Conservation (phyloP, 768 basidiomycete genomes). For the Naganishia onofrii region DNA sequence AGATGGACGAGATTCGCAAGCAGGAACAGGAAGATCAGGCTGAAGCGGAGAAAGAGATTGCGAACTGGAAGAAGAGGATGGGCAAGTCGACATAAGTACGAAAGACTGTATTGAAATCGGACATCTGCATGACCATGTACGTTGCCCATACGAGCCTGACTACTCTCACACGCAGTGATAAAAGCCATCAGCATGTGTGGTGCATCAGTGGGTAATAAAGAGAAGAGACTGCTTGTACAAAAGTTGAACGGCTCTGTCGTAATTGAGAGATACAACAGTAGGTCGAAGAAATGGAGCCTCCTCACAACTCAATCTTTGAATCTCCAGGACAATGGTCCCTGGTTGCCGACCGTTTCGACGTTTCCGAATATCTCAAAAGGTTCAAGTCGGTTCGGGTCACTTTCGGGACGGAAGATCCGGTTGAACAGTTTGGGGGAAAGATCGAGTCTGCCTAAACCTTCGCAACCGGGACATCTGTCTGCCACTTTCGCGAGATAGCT, state of each 20-base stretch:
- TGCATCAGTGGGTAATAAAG: too few species aligned
- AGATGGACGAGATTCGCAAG: background rate
- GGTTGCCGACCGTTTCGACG: background rate
- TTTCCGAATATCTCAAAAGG: background rate
- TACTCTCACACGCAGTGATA: too few species aligned
- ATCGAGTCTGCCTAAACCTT: background rate
- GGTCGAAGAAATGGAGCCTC: background rate
- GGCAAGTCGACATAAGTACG: background rate
- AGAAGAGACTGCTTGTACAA: too few species aligned
- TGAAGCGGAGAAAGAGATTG: conserved; percentile 8
- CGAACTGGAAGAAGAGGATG: conserved; percentile 15
- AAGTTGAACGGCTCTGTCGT: too few species aligned
- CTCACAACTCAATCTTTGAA: background rate
- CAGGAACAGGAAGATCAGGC: conserved; percentile 4
- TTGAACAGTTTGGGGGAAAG: background rate
- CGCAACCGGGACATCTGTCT: background rate
- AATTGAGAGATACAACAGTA: too few species aligned
- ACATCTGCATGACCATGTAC: too few species aligned
- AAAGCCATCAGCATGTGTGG: too few species aligned
- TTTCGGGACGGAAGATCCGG: background rate
- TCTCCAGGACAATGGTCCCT: background rate
- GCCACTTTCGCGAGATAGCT: background rate
- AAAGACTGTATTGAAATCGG: background rate
- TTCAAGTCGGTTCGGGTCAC: too few species aligned
- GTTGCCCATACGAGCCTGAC: too few species aligned